Base-by-base conservation (phyloP, 768 basidiomycete species). In the Favolaschia claudopus region DNA sequence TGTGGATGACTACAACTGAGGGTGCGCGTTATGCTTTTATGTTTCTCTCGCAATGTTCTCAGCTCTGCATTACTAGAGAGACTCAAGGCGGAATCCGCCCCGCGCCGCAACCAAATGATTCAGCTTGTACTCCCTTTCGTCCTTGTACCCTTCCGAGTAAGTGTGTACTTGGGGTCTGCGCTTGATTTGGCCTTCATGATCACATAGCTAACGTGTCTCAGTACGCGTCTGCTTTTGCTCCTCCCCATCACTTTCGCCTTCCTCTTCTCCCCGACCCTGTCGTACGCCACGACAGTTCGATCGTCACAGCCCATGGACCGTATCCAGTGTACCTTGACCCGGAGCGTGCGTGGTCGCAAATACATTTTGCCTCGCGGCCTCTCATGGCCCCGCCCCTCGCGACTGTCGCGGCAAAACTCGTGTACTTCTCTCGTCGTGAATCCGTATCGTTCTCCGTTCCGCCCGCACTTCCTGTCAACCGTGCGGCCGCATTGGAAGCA, bases 381-480 rank as follows among this genome's bases (percentile, higher is more conserved):
- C 10, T 40, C 5, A 44, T 80, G 19, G 39, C 65, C 38, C 61
- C 65, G 2, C 88, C 89, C 0, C 80, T 85, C 8, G 76, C 83
- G 17, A 74, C 85, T 24, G 66, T 77, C 29, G 83, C 89, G 0
- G 90, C 90, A 0, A 87, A 84, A 34, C 78, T 90, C 9, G 69
- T 89, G 31, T 91, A 83, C 73, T 80, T 89, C 43, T 76, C 86
- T 10, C 82, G 85, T 19, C 76, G 82, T 25, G 88, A 91, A 60
- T 63, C 79, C 7, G 65, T 72, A 3, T 76, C 80, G 0, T 76
- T 89, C 58, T 66, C 53, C 10, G 66, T 84, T 31, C 83, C 85
- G 3, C 69, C 72, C 0, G 70, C 74, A 33, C 65, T 82, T 7
- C 78, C 75, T 10, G 63, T 63, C 12, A 73, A 65, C 5, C 67